Percentiles rank a stretch among this genome's conserved stretches.
These are phyloP conservation scores for Roridomyces roridus DNA, from an alignment of 768 basidiomycete species.

Conservation along the genomic window DNA sequence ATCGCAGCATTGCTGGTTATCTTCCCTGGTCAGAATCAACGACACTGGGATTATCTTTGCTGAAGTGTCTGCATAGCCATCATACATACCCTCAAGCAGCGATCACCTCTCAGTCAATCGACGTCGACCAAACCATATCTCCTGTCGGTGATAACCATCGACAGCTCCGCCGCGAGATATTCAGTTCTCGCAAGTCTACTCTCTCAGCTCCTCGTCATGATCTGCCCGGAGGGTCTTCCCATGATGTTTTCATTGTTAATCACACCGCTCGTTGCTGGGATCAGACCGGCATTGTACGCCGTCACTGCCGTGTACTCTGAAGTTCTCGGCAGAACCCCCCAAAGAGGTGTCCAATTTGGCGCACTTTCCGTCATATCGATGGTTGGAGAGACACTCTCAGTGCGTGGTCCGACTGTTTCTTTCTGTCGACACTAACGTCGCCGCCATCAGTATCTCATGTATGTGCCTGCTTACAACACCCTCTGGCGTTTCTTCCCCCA, in stretches of 20 bases:
- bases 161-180: conserved; percentile 14
- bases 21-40: conserved; percentile 12
- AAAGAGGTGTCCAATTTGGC: conserved; percentile 17
- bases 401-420: background rate
- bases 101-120: conserved; percentile 15
- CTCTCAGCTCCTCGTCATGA: conserved; percentile 14
- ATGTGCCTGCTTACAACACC: conserved; percentile 7
- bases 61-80: conserved; percentile 1
- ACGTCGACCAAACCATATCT: conserved; percentile 21
- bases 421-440: background rate
- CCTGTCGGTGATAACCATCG: conserved; percentile 15
- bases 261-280: conserved; percentile 16
- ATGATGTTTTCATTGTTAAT: conserved; percentile 8
- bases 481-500: conserved; percentile 10
- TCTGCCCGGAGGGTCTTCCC: conserved; percentile 11
- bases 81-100: conserved; percentile 16
- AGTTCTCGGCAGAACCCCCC: background rate
- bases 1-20: conserved; percentile 11
- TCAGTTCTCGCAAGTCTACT: conserved; percentile 7
- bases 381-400: conserved; percentile 22
- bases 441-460: conserved; percentile 16
- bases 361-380: conserved; percentile 15
- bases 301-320: conserved; percentile 16
- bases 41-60: background rate
- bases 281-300: conserved; percentile 19